Evolutionary conservation across 257 asterid species (phyloP).

Genomic region (Knoxia roxburghii): DNA sequence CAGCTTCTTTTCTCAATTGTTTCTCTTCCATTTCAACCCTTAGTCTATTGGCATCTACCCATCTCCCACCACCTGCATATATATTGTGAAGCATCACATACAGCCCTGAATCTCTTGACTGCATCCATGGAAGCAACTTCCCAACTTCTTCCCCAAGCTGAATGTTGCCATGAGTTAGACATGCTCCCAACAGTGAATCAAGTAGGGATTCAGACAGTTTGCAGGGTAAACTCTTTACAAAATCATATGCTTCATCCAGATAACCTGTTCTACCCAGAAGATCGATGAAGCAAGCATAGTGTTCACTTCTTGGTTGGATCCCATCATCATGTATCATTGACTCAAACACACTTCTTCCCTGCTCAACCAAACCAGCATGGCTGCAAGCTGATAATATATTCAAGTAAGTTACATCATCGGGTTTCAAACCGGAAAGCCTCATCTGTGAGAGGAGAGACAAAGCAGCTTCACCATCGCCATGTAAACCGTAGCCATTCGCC

Average conservation of each 20-base stretch:
- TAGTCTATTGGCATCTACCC: constrained; percentile 50
- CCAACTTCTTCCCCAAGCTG: constrained; percentile 57
- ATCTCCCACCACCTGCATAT: constrained; percentile 52
- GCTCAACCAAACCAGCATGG: constrained; percentile 44
- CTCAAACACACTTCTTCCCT: constrained; percentile 35
- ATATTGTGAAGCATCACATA: constrained; percentile 48
- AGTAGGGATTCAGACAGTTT: constrained; percentile 19
- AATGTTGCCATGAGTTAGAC: constrained; percentile 46
- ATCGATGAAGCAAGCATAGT: constrained; percentile 51
- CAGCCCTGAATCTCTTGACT: constrained; percentile 23
- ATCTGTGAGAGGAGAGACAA: constrained; percentile 41
- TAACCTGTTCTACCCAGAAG: constrained; percentile 49
- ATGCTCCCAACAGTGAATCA: constrained; percentile 49
- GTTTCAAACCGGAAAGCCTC: constrained; percentile 39
- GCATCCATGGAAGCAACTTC: constrained; percentile 28
- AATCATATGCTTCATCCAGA: constrained; percentile 44
- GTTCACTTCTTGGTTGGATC: constrained; percentile 32
- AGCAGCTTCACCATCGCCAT: constrained; percentile 49
- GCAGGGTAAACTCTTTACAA: constrained; percentile 25
- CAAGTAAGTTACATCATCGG: constrained; percentile 37
- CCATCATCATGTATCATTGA: constrained; percentile 40
- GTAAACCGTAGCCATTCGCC: constrained; percentile 51
- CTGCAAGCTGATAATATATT: constrained; percentile 48
- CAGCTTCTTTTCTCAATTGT: constrained; percentile 29
- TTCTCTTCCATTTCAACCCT: constrained; percentile 42